These are phyloP conservation scores for Piper longum DNA, from an alignment of 164 flowering plant species.

Conservation along the genomic window DNA sequence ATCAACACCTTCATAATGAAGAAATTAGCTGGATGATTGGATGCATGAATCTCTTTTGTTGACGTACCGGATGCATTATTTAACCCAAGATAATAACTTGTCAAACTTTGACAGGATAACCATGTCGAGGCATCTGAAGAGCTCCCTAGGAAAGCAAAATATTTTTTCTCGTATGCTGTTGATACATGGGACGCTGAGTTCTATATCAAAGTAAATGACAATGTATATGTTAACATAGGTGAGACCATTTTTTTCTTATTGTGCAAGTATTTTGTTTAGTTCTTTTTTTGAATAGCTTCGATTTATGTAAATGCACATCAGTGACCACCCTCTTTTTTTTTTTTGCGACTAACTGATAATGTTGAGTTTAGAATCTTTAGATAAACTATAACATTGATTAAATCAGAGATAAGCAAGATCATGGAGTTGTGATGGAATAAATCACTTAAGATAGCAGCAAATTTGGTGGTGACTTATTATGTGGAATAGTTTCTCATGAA, in stretches of 20 bases:
- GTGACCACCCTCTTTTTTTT: too few relatives aligned
- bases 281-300: not conserved
- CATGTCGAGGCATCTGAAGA: conserved; percentile 63
- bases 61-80: not conserved
- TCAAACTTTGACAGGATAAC: conserved; percentile 36
- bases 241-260: conserved; percentile 7
- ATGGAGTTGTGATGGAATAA: too few relatives aligned
- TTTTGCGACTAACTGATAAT: too few relatives aligned
- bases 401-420: too few relatives aligned
- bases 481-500: too few relatives aligned
- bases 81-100: not conserved
- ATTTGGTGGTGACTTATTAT: too few relatives aligned
- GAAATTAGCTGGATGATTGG: too few relatives aligned
- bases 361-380: too few relatives aligned
- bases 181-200: conserved; percentile 90
- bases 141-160: conserved; percentile 54
- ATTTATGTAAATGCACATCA: not conserved
- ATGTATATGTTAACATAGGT: conserved; percentile 84
- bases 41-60: not conserved
- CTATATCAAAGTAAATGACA: conserved; percentile 88
- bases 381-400: too few relatives aligned
- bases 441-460: too few relatives aligned
- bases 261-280: not conserved
- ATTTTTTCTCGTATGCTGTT: conserved; percentile 60
- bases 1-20: too few relatives aligned